Conservation (phyloP, 1,284 basidiomycete genomes). For the Chondrostereum purpureum region DNA sequence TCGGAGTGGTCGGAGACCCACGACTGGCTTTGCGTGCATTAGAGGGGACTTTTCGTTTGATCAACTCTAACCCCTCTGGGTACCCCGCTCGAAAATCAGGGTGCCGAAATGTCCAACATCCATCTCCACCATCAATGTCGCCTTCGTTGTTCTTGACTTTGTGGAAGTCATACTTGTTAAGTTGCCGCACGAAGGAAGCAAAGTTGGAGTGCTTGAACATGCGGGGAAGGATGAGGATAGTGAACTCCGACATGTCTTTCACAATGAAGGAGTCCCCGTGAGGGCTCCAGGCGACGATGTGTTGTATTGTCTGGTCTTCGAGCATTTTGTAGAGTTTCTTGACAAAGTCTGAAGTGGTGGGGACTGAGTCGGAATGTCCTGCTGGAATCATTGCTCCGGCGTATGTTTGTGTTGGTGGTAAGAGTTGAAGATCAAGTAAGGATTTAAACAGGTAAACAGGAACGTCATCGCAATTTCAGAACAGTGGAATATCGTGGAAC, state of each 20-base stretch:
- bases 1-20: conserved; percentile 11
- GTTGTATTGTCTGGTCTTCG: conserved; percentile 69
- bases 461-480: no score
- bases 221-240: conserved; percentile 86
- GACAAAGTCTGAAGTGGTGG: conserved; percentile 84
- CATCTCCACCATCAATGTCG: conserved; percentile 74
- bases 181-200: conserved; percentile 87
- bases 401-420: no score
- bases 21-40: conserved; percentile 49
- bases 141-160: conserved; percentile 85
- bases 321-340: conserved; percentile 97
- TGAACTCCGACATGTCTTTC: conserved; percentile 98
- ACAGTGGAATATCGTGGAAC: no score
- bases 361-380: no score
- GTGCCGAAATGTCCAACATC: conserved; percentile 96
- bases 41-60: conserved; percentile 87
- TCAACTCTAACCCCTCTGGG: conserved; percentile 83
- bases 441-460: no score
- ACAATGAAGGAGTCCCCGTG: conserved; percentile 90
- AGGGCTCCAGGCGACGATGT: conserved; percentile 83
- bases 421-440: no score
- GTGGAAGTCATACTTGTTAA: conserved; percentile 99
- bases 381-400: no score
- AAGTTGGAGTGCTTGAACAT: conserved; percentile 99
- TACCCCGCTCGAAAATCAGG: conserved; percentile 89